Conservation (phyloP, 306 rosid species). For the Gastrolobium villosum region DNA sequence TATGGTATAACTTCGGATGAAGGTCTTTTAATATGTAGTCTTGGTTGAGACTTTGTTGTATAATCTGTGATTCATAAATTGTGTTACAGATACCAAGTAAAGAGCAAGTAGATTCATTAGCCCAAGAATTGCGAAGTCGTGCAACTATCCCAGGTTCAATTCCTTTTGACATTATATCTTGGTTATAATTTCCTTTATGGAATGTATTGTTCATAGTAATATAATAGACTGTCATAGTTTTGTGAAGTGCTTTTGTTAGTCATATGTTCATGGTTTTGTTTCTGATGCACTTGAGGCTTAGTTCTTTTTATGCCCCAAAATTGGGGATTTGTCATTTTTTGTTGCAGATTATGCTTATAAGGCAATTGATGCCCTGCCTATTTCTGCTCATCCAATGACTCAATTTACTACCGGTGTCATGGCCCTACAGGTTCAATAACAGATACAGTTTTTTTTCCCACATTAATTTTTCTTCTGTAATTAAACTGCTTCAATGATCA, state of each 20-base stretch:
- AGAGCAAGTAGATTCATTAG: slow-evolving; percentile 87
- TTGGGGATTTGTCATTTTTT: slow-evolving; percentile 44
- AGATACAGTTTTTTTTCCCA: not conserved
- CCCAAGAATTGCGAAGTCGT: slow-evolving; percentile 83
- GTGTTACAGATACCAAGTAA: slow-evolving; percentile 83
- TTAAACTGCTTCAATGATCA: slow-evolving; percentile 25
- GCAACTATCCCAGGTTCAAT: slow-evolving; percentile 88
- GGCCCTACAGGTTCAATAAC: slow-evolving; percentile 91
- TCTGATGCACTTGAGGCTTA: slow-evolving; percentile 23
- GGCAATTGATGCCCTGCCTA: slow-evolving; percentile 94
- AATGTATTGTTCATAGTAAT: slow-evolving; percentile 24
- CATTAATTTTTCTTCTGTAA: slow-evolving; percentile 22
- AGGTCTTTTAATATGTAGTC: slow-evolving; percentile 29
- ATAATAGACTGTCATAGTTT: slow-evolving; percentile 21
- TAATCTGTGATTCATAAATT: slow-evolving; percentile 34
- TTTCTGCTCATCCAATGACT: slow-evolving; percentile 95
- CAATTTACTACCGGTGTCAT: slow-evolving; percentile 93
- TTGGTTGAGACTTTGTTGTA: slow-evolving; percentile 14
- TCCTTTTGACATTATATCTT: slow-evolving; percentile 41
- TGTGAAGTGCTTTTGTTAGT: slow-evolving; percentile 2
- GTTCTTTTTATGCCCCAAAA: slow-evolving; percentile 34
- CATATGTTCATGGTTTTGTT: slow-evolving; percentile 24
- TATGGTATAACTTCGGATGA: slow-evolving; percentile 19
- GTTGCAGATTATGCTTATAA: slow-evolving; percentile 87
- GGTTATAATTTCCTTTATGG: slow-evolving; percentile 36